Conservation (phyloP, 2,329 filamentous ascomycete species). For the Ceratocystis smalleyi region DNA sequence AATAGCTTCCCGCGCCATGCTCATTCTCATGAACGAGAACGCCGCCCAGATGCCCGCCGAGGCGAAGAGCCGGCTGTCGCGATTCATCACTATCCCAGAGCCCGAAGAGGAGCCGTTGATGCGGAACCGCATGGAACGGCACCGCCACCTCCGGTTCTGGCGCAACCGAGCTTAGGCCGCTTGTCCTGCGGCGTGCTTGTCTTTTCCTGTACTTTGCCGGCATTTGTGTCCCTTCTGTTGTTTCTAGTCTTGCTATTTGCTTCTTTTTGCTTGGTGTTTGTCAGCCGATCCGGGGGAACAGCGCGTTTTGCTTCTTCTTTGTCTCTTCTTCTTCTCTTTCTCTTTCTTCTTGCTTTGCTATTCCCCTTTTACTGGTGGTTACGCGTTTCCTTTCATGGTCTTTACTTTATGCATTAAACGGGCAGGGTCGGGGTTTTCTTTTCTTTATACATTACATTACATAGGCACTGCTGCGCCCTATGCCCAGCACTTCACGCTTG, state of each 20-base stretch:
- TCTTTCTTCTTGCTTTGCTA: neutral
- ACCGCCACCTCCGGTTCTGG: slow-evolving; percentile 20
- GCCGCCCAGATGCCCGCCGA: slow-evolving; percentile 20
- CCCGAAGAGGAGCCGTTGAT: slow-evolving; percentile 8
- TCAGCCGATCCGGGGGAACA: neutral
- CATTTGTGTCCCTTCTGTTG: neutral
- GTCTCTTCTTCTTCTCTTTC: neutral
- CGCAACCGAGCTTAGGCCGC: slow-evolving; percentile 12
- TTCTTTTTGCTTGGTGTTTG: neutral
- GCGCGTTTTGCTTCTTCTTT: neutral
- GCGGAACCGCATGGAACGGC: slow-evolving; percentile 13
- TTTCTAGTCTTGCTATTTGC: neutral
- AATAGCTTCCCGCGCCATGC: slow-evolving; percentile 19
- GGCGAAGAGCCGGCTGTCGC: slow-evolving; percentile 18
- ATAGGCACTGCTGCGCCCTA: neutral
- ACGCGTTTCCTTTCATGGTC: neutral
- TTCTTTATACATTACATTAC: neutral
- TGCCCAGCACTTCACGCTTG: neutral
- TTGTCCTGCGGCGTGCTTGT: neutral
- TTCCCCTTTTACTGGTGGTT: neutral
- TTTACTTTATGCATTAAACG: slow-evolving; percentile 5
- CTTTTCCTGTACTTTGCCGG: neutral
- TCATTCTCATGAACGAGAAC: slow-evolving; percentile 20
- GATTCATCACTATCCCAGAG: slow-evolving; percentile 17
- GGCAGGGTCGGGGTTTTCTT: neutral